phyloP scores from a whole-genome alignment of 1,284 basidiomycete genomes.

The Wolfiporia cocos region DNA sequence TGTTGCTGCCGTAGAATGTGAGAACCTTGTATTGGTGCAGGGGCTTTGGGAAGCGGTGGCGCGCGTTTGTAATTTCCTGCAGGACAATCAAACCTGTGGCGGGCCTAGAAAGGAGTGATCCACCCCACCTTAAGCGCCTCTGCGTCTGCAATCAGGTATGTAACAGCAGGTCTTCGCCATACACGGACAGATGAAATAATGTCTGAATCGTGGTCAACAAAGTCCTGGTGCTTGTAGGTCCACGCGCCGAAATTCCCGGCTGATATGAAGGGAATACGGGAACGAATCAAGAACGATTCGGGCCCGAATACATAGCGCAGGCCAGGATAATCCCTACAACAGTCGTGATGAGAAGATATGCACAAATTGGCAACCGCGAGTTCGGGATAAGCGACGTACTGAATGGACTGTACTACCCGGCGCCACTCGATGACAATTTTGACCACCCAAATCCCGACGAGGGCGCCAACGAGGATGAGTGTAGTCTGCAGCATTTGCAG shows the following conservation, averaged over 20 bases:
- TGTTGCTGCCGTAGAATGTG: slow-evolving; percentile 41
- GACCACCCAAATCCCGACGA: background rate
- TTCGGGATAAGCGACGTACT: background rate
- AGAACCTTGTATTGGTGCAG: slow-evolving; percentile 26
- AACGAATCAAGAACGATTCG: slow-evolving; percentile 9
- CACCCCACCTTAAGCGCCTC: slow-evolving; percentile 14
- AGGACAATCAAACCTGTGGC: background rate
- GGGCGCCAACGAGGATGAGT: background rate
- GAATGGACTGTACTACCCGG: background rate
- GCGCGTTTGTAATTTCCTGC: slow-evolving; percentile 17
- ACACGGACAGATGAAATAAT: slow-evolving; percentile 15
- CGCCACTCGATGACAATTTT: background rate
- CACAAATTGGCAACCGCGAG: too few species aligned
- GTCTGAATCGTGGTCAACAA: slow-evolving; percentile 14
- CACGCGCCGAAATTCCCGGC: slow-evolving; percentile 13
- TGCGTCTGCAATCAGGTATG: slow-evolving; percentile 17
- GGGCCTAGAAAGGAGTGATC: too few species aligned
- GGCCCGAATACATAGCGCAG: slow-evolving; percentile 15
- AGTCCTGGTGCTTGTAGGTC: slow-evolving; percentile 13
- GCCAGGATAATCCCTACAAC: slow-evolving; percentile 15
- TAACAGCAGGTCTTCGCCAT: too few species aligned
- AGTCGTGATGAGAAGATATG: background rate
- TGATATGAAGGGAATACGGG: slow-evolving; percentile 13
- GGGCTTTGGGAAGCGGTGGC: slow-evolving; percentile 30
- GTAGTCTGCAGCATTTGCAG: background rate